Conservation (phyloP, 192 early-diverging fungal species). For the Spizellomyces punctatus region DNA sequence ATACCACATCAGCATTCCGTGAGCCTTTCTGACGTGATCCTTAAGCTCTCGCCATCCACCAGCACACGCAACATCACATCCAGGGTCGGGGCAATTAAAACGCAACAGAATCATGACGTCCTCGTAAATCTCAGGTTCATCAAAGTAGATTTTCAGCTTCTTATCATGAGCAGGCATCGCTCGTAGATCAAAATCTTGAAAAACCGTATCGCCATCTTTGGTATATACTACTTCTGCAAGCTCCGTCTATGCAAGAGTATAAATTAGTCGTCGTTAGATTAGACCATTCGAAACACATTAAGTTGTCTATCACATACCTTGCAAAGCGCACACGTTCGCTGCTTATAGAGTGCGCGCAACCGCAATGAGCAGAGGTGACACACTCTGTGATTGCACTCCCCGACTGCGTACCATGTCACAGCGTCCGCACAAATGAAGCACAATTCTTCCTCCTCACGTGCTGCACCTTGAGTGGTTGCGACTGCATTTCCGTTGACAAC, state of each 20-base stretch:
- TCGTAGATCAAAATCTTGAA: constrained; percentile 35
- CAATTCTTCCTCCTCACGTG: constrained; percentile 17
- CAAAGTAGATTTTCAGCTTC: constrained; percentile 73
- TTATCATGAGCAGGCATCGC: constrained; percentile 66
- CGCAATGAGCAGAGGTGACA: constrained; percentile 93
- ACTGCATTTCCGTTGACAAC: background rate
- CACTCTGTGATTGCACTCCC: constrained; percentile 89
- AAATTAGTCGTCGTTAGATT: background rate
- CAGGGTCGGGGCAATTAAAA: constrained; percentile 86
- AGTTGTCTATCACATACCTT: constrained; percentile 62
- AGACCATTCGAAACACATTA: background rate
- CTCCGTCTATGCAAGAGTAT: constrained; percentile 60
- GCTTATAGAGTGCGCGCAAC: constrained; percentile 86
- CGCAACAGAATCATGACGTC: constrained; percentile 71
- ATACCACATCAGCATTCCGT: constrained; percentile 66
- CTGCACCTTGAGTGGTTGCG: background rate
- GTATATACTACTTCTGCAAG: constrained; percentile 80
- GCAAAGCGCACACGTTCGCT: constrained; percentile 84
- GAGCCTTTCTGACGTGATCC: constrained; percentile 75
- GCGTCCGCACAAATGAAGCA: constrained; percentile 93
- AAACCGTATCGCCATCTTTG: constrained; percentile 55
- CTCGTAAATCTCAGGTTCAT: constrained; percentile 73
- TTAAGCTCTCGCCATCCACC: constrained; percentile 86
- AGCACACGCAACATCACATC: constrained; percentile 71
- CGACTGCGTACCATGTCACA: constrained; percentile 78